Conservation (phyloP, 176 grass and related monocot genomes). For the Thalia dealbata region DNA sequence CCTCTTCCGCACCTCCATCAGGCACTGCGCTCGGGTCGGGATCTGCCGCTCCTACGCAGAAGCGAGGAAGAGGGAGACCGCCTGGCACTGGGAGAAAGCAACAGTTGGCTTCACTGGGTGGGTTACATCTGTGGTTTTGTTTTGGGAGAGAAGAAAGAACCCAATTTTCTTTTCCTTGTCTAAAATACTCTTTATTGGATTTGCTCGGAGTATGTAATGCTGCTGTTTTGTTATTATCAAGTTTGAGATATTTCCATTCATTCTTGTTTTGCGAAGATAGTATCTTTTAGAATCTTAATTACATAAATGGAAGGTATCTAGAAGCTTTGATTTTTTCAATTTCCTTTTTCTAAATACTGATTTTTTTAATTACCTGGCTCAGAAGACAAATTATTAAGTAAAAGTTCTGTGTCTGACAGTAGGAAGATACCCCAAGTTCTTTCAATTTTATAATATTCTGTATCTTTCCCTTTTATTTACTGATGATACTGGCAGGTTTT, state of each 20-base stretch:
- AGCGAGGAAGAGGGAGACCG: constrained; percentile 4
- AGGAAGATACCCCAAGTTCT: background rate
- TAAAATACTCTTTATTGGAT: background rate
- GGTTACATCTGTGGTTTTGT: background rate
- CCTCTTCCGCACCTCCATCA: constrained; percentile 2
- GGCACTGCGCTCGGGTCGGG: background rate
- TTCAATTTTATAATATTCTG: background rate
- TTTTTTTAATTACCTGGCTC: background rate
- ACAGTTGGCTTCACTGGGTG: constrained; percentile 34
- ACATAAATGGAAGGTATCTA: background rate
- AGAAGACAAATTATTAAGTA: background rate
- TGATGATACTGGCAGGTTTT: background rate
- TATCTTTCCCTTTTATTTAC: background rate
- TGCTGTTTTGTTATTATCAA: background rate
- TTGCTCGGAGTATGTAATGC: background rate
- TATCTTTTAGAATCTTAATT: background rate
- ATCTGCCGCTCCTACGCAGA: background rate
- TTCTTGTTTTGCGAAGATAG: background rate
- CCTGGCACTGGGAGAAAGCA: constrained; percentile 31
- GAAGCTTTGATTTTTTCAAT: background rate
- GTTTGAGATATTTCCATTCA: background rate
- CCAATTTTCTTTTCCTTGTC: background rate
- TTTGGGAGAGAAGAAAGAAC: no score
- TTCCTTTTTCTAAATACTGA: no score
- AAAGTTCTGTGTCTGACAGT: background rate